Conservation (phyloP, 73 alveolate species). For the Paramecium primaurelia region DNA sequence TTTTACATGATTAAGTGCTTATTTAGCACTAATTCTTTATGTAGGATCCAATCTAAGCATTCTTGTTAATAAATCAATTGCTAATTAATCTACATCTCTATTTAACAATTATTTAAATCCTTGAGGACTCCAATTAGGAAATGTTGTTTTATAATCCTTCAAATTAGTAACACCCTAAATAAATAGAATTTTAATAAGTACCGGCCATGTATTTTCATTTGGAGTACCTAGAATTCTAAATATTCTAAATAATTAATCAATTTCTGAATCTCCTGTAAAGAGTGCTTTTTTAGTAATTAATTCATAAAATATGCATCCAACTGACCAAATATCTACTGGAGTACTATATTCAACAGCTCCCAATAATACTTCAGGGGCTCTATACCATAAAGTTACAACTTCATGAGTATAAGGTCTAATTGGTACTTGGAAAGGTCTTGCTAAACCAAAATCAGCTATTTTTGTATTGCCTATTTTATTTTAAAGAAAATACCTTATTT, state of each 20-base stretch:
- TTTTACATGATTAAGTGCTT: constrained; percentile 24
- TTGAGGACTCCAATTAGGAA: constrained; percentile 70
- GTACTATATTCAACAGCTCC: constrained; percentile 79
- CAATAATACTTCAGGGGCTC: constrained; percentile 85
- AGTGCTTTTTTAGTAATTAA: constrained; percentile 82
- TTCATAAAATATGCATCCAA: constrained; percentile 89
- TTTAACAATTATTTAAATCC: constrained; percentile 40
- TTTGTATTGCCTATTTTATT: constrained; percentile 53
- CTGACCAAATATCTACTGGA: constrained; percentile 90
- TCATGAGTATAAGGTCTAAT: constrained; percentile 80
- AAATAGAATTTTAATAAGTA: background rate
- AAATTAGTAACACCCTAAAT: constrained; percentile 83
- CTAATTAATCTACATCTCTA: constrained; percentile 32
- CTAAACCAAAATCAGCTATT: constrained; percentile 87
- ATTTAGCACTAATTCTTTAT: constrained; percentile 18
- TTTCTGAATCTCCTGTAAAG: constrained; percentile 84
- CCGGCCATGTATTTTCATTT: constrained; percentile 85
- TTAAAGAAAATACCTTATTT: constrained; percentile 9
- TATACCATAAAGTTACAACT: constrained; percentile 84
- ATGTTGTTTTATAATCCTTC: constrained; percentile 72
- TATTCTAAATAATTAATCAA: constrained; percentile 80
- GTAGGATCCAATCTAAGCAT: constrained; percentile 50
- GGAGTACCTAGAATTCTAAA: constrained; percentile 92
- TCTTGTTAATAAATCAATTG: constrained; percentile 50
- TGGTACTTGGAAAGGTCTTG: constrained; percentile 73